A percentile compares a stretch with the other conserved stretches of the same genome.
Conservation (phyloP, 2,329 filamentous ascomycete genomes). For the Fusarium udum region DNA sequence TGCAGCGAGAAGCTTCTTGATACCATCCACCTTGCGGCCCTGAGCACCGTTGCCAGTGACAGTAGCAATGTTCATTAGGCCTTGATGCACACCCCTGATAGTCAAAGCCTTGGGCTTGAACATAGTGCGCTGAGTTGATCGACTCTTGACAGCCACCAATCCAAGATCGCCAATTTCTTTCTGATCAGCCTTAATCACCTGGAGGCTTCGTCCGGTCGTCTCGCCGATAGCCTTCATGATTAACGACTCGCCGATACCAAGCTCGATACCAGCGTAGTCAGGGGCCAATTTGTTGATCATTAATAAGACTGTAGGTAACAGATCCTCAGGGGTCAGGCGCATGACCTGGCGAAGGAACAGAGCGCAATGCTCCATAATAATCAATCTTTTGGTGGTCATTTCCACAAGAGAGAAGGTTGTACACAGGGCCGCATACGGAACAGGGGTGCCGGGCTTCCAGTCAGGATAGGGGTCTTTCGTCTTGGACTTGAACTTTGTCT, state of each 20-base stretch:
- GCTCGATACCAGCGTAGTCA: constrained; percentile 94
- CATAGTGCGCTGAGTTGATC: constrained; percentile 96
- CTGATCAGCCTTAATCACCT: constrained; percentile 93
- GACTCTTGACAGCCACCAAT: constrained; percentile 92
- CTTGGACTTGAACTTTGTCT: constrained; percentile 75
- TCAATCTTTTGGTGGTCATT: constrained; percentile 89
- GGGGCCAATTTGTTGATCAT: constrained; percentile 99
- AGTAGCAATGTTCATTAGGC: constrained; percentile 87
- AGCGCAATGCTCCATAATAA: constrained; percentile 89
- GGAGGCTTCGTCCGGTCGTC: constrained; percentile 85
- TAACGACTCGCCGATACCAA: constrained; percentile 97
- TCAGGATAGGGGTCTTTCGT: constrained; percentile 89
- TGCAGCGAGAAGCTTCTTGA: constrained; percentile 95
- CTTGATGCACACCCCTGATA: constrained; percentile 85
- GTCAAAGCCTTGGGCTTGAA: constrained; percentile 96
- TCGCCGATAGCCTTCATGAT: constrained; percentile 99
- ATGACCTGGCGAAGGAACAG: constrained; percentile 94
- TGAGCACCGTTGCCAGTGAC: constrained; percentile 88
- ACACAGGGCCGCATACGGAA: constrained; percentile 94
- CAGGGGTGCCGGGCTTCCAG: constrained; percentile 88
- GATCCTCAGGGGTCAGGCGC: constrained; percentile 85
- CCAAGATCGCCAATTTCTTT: constrained; percentile 96
- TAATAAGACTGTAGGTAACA: constrained; percentile 87
- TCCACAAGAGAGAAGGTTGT: constrained; percentile 95
- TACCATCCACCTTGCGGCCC: constrained; percentile 88